Evolutionary conservation across 164 flowering plant species (phyloP), one percentile per base, ranked within the genome.

Genomic region (Magnolia officinalis): DNA sequence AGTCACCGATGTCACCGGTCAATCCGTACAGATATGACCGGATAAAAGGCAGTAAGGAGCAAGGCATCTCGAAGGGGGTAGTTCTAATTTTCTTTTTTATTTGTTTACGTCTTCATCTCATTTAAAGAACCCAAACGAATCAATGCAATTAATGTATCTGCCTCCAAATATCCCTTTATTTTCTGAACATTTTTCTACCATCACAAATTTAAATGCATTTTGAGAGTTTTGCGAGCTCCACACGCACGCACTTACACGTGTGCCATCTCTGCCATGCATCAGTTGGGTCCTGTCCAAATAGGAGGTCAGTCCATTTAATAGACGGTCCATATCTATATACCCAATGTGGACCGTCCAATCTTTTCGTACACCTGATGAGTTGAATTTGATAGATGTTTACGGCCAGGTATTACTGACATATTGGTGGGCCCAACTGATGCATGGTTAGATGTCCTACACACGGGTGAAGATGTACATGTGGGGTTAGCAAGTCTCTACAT

Each of bases 71-170:
- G 9, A 10, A 18, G 20, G 65, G 10, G 24, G 21, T 8, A 2
- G 45, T 70, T 37, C 45, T 37, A 3, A 3, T 67, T 50, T 14
- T 5, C 8, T 18, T 14, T 61, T 19, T 6, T 7, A 2, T 5
- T 1, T 2, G n/a, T 37, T 63, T 4, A 21, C 6, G 71, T 75
- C 82, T 86, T 82, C 85, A 73, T 80, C 66, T 77, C 77, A 75
- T 78, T 78, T 81, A 50, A 51, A 20, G 65, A 4, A 1, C 4
- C 55, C 50, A 21, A 10, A 18, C n/a, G 49, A 82, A 82, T 82
- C 79, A 84, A 84, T 83, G 87, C 87, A 83, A 80, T 85, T 88
- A 81, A 88, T 83, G 86, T 31, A 63, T 82, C 82, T 81, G 85
- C 77, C 74, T 83, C 87, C 87, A 88, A 85, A 78, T 55, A 74